Base-by-base conservation (phyloP, 2,329 filamentous ascomycete species). In the Ophiostoma quercus region DNA sequence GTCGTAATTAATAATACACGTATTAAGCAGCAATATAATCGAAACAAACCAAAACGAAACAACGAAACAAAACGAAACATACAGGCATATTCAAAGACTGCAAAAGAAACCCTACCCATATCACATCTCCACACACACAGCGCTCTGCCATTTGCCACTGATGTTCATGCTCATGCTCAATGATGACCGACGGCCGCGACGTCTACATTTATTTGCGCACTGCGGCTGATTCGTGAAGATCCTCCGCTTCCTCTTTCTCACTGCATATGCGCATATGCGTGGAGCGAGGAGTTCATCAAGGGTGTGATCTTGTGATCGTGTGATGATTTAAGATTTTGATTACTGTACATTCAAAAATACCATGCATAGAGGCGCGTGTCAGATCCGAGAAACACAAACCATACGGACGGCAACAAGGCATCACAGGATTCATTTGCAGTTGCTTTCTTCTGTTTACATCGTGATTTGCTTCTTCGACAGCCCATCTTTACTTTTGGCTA, bases 281-380 rank as follows among this genome's bases (percentile, higher is more conserved):
- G 34, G 34, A 34, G 34, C 8, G 34, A 34, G 34, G 39, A 12
- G 12, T 41, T 12, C 39, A 41, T 41, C 39, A 11, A 41, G 43
- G 43, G 43, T 19, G 43, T 47, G 4, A 47, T 47, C 16, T n/a
- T 57, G 8, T 57, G 51, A 25, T 57, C 39, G 11, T 9, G 11
- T 39, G 1, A 11, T 39, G 11, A 41, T 12, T 12, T 41, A 11
- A 29, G 25, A 41, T 41, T 41, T 12, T 41, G 39, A 14, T 41
- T 41, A 14, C 39, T 12, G 39, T 41, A 41, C 9, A 25, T 57
- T 11, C 51, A 25, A 12, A 62, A 14, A 62, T 32, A 62, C 57
- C 12, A 25, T 62, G 57, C 57, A 62, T 57, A n/a, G 12, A 16
- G 57, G 57, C 57, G 57, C 57, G 14, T 62, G 57, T 62, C 57